These are phyloP conservation scores for Beauveria australis DNA, from an alignment of 2,329 filamentous ascomycete species.

Conservation along the genomic window DNA sequence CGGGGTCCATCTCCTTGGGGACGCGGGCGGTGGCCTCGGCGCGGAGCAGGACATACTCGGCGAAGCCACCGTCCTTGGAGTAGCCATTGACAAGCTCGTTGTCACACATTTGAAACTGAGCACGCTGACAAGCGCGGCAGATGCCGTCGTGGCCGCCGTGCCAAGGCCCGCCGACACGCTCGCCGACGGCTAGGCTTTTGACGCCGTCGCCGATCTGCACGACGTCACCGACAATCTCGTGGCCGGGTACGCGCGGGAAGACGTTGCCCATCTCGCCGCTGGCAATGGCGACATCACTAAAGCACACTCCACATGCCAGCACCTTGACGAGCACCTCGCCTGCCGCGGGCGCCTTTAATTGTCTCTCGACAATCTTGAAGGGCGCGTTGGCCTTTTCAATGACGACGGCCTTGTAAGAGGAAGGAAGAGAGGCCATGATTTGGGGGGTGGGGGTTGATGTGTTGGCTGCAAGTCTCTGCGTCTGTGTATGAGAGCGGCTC, in stretches of 20 bases:
- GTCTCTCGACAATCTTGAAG: slow-evolving; percentile 50
- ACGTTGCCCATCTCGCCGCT: slow-evolving; percentile 43
- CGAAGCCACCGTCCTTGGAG: slow-evolving; percentile 57
- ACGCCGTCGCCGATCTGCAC: slow-evolving; percentile 51
- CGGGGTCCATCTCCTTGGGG: slow-evolving; percentile 42
- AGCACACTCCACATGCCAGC: slow-evolving; percentile 64
- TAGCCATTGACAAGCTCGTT: slow-evolving; percentile 54
- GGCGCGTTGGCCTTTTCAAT: slow-evolving; percentile 44
- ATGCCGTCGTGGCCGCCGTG: slow-evolving; percentile 54
- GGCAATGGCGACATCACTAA: slow-evolving; percentile 46
- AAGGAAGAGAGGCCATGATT: slow-evolving; percentile 40
- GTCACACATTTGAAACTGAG: slow-evolving; percentile 56
- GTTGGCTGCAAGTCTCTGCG: too few relatives aligned
- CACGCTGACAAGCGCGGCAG: slow-evolving; percentile 52
- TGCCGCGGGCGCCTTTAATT: slow-evolving; percentile 45
- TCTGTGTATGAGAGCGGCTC: too few relatives aligned
- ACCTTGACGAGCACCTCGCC: slow-evolving; percentile 63
- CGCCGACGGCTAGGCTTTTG: slow-evolving; percentile 51
- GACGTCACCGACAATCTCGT: slow-evolving; percentile 63
- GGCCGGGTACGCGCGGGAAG: slow-evolving; percentile 58
- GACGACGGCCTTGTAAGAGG: slow-evolving; percentile 59
- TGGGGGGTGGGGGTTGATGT: not conserved
- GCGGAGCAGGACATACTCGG: slow-evolving; percentile 53
- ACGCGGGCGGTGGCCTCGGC: slow-evolving; percentile 52
- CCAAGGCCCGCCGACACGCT: slow-evolving; percentile 61